Evolutionary conservation across 2,329 filamentous ascomycete species (phyloP), one percentile per base, ranked within the genome.

Genomic region (Cercospora beticola): DNA sequence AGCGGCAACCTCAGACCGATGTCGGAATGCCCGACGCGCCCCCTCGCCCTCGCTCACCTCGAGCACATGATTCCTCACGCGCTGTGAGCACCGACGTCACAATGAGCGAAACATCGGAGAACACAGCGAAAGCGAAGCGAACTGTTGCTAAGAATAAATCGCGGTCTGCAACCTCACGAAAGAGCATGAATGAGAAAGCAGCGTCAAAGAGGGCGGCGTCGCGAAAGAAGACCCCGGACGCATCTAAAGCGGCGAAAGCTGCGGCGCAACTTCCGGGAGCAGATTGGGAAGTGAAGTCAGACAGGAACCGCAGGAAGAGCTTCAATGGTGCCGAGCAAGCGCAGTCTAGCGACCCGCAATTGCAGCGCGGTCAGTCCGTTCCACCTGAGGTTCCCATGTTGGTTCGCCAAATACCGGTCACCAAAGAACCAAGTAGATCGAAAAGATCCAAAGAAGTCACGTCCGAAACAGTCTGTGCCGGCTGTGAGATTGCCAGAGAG

Each of bases 401-500:
- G 18, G 73, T 77, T 12, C 72, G 71, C 28, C 59, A 68, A 46
- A 65, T 67, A 26, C 62, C 49, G 26, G 14, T 21, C 16, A 46
- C 64, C 14, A 68, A 72, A 26, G 64, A 69, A 72, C 73, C 61
- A 74, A 80, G 71, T 72, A 75, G 66, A 73, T 60, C 71, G n/a
- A 72, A 70, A 18, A 70, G 71, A 21, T 56, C 52, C 18, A 65
- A 72, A 4, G 74, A 77, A 57, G 67, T 72, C 18, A 70, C 68
- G 0, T 72, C 83, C 77, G 81, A 83, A 74, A 82, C 81, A 12
- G 78, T 84, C 8, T 90, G 88, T 74, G 86, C 85, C 36, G 83
- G 84, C 28, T 90, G 88, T 75, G 83, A 86, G 49, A 83, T 86
- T 65, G 81, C 85, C 57, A 83, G 87, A 21, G 83, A 85, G 62